A percentile compares a stretch with the other conserved stretches of the same genome.
phyloP scores from a whole-genome alignment of 495 filamentous ascomycete genomes.

The Physcia stellaris region DNA sequence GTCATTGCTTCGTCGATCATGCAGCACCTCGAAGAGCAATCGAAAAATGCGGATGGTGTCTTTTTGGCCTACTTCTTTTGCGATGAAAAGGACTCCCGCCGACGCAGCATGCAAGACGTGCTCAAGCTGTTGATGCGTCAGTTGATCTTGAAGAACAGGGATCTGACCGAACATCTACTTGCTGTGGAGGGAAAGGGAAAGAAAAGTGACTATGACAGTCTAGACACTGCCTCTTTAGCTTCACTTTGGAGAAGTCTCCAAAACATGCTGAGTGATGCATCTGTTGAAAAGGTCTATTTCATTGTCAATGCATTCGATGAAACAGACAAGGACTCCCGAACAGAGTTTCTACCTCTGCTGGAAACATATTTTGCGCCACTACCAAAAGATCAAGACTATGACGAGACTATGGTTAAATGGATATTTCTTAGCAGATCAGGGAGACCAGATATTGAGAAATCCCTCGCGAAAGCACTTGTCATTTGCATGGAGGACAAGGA shows the following conservation, averaged over 20 bases:
- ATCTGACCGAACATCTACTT: constrained; percentile 7
- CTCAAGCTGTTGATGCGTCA: constrained; percentile 8
- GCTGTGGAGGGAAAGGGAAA: constrained; percentile 6
- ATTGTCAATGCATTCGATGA: constrained; percentile 10
- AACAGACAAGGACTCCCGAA: constrained; percentile 5
- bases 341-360: constrained; percentile 6
- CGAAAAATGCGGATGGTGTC: not conserved
- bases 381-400: not conserved
- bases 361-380: constrained; percentile 2
- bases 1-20: constrained; percentile 7
- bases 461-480: constrained; percentile 7
- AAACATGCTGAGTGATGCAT: constrained; percentile 6
- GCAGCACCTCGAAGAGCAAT: constrained; percentile 5
- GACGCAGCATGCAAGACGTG: constrained; percentile 5
- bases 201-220: constrained; percentile 4
- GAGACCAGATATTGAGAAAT: constrained; percentile 7
- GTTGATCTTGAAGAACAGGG: constrained; percentile 4
- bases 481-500: constrained; percentile 10
- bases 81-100: constrained; percentile 7
- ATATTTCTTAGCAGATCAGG: constrained; percentile 10
- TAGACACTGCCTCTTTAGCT: constrained; percentile 4
- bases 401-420: constrained; percentile 8
- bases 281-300: constrained; percentile 6
- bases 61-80: constrained; percentile 12
- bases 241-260: constrained; percentile 9